These are phyloP conservation scores for Dalbergia cultrata DNA, from an alignment of 306 rosid species.

Conservation along the genomic window DNA sequence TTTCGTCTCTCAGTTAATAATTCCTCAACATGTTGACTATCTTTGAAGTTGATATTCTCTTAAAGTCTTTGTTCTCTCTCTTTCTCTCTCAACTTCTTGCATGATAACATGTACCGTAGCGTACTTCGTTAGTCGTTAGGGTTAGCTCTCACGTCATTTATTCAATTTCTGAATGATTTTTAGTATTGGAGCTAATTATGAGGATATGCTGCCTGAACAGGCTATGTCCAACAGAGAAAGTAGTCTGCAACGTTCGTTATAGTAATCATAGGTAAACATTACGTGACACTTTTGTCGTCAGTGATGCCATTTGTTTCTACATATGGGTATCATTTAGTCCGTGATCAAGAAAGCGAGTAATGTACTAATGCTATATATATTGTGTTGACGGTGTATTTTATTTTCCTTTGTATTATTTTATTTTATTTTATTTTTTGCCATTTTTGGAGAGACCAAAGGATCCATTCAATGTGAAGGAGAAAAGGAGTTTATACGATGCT, in stretches of 20 bases:
- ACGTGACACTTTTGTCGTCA: conserved; percentile 53
- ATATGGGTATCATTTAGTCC: conserved; percentile 53
- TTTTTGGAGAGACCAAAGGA: background rate
- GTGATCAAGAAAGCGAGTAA: conserved; percentile 44
- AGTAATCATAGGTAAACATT: conserved; percentile 47
- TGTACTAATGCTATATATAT: background rate
- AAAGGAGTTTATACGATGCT: no score
- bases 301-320: conserved; percentile 46
- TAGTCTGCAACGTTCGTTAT: conserved; percentile 48
- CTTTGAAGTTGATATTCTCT: background rate
- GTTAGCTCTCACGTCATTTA: conserved; percentile 39
- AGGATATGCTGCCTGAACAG: conserved; percentile 30
- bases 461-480: no score
- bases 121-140: conserved; percentile 18
- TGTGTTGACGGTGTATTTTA: background rate
- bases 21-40: conserved; percentile 27
- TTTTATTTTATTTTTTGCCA: no score
- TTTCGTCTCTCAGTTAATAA: background rate
- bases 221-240: conserved; percentile 43
- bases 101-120: background rate
- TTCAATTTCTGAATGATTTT: conserved; percentile 41
- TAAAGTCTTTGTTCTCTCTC: background rate
- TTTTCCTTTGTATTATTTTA: background rate
- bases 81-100: background rate
- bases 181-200: background rate